Percentiles rank a stretch among this genome's conserved stretches.
Evolutionary conservation across 2,329 filamentous ascomycete genomes (phyloP).

Genomic region (Trichoderma simmonsii): DNA sequence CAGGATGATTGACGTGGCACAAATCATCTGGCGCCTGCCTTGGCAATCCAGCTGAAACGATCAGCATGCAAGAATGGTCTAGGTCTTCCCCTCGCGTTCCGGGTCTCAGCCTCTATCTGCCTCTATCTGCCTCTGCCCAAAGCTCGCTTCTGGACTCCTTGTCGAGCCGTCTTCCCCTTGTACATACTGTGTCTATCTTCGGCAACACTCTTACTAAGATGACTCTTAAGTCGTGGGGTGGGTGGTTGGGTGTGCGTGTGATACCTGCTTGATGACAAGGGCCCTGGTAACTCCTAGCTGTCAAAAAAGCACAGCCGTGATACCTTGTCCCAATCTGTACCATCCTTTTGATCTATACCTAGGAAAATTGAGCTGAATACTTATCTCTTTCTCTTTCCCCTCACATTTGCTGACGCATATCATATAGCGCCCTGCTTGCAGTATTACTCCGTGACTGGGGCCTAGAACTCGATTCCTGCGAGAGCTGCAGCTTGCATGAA

Average conservation of each 20-base stretch:
- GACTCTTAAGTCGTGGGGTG: background rate
- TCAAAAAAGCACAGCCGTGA: background rate
- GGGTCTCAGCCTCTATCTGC: background rate
- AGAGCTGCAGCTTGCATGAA: conserved; percentile 6
- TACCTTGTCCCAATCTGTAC: background rate
- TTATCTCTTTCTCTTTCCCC: background rate
- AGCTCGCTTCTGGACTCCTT: background rate
- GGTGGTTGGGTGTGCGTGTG: background rate
- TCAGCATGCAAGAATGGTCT: conserved; percentile 8
- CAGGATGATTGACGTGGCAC: conserved; percentile 11
- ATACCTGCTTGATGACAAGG: background rate
- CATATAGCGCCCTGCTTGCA: background rate
- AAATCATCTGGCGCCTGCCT: background rate
- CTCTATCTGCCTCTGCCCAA: background rate
- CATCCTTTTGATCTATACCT: background rate
- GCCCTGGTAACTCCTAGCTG: background rate
- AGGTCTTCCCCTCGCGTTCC: background rate
- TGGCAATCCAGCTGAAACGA: conserved; percentile 4
- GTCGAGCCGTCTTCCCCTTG: background rate
- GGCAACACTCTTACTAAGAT: background rate
- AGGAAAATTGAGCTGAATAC: background rate
- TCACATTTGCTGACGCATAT: background rate
- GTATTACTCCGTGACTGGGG: background rate
- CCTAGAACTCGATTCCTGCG: background rate
- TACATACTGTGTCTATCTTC: conserved; percentile 3